phyloP scores from a whole-genome alignment of 2,329 filamentous ascomycete species.

The Aspergillus sp. region DNA sequence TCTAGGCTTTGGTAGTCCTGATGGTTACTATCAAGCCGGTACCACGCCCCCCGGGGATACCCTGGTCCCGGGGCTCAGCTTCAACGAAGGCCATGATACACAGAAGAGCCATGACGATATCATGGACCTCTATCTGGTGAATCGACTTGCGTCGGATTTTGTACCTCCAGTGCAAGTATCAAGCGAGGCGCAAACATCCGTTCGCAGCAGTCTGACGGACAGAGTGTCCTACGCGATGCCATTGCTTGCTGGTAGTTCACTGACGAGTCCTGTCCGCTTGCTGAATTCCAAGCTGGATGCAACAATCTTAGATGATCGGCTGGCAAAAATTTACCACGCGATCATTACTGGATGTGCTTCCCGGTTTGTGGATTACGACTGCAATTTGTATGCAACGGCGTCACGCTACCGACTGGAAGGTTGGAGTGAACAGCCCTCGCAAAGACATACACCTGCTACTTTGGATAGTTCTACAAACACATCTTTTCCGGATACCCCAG shows the following conservation, averaged over 20 bases:
- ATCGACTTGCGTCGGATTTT: no score
- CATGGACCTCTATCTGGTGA: background rate
- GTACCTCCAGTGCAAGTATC: no score
- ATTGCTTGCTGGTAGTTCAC: slow-evolving; percentile 15
- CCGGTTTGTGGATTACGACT: slow-evolving; percentile 25
- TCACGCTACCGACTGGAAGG: slow-evolving; percentile 20
- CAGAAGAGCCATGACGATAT: background rate
- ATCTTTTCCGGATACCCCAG: no score
- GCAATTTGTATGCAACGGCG: slow-evolving; percentile 22
- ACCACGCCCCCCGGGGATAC: background rate
- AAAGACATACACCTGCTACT: background rate
- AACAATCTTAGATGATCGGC: slow-evolving; percentile 19
- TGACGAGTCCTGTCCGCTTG: slow-evolving; percentile 24
- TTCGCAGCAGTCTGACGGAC: background rate
- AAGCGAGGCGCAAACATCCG: no score
- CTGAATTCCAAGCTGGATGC: slow-evolving; percentile 26
- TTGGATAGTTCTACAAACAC: no score
- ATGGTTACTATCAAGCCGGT: background rate
- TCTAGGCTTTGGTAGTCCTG: background rate
- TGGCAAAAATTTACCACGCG: slow-evolving; percentile 23
- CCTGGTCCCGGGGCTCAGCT: background rate
- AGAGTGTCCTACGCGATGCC: background rate
- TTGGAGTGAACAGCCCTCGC: background rate
- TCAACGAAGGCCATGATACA: background rate
- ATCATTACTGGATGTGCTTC: slow-evolving; percentile 22